Evolutionary conservation across 2,329 filamentous ascomycete genomes (phyloP), one percentile per base, ranked within the genome.

Genomic region (Epichloe brachyelytri): DNA sequence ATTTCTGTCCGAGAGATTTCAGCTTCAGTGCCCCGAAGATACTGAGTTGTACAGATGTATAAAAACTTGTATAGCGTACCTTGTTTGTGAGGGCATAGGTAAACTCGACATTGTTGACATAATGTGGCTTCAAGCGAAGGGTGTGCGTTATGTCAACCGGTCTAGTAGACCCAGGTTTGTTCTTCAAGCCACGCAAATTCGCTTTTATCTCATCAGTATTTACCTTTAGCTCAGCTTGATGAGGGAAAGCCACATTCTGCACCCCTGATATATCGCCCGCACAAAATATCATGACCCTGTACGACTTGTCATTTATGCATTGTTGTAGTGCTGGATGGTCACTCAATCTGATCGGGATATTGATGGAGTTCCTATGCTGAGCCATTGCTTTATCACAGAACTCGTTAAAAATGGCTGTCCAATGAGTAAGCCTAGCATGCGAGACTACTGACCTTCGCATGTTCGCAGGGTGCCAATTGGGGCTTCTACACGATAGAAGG

Each of bases 101-200:
- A 66, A 98, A 83, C 52, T 86, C 80, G 54, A 98, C 71, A 47
- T 74, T 81, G 63, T 97, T 97, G 50, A 71, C 71, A 62, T 91
- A 94, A 43, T 76, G 75, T 11, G 82, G 38, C 56, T 79, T 82
- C 33, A 87, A 78, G 17, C 84, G 80, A 44, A 97, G 72, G 53
- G 80, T 77, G 56, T 78, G 73, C 7, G 93, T 98, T 55, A 98
- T 85, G 68, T 98, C 93, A 45, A 88, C 89, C 7, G 93, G 93
- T 60, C 88, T 83, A 40, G 93, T 98, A 43, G 93, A 94, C 20
- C 93, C 93, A 6, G 91, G 88, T 66, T 93, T 95, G 66, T 95
- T 96, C 69, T 98, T 98, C 55, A 98, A 69, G 4, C 93, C 93
- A 58, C 93, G 86, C 58, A 95, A 76, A 64, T 97, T 98, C n/a